Evolutionary conservation across 345 rosid species (phyloP).

Genomic region (Citrus mangshanensis): DNA sequence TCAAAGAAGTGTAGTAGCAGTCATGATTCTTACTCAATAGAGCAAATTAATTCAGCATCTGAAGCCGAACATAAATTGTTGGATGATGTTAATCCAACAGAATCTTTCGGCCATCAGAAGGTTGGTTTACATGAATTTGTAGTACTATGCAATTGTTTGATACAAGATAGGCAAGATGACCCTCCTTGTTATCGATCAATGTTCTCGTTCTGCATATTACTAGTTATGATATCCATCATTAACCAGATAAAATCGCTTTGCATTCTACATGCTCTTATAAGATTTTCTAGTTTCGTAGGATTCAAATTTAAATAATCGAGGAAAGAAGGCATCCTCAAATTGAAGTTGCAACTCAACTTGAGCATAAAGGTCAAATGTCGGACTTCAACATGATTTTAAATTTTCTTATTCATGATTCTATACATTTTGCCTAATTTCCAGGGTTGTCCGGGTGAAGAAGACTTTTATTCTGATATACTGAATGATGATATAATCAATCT

Average conservation of each 20-base stretch:
- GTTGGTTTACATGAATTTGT: constrained; percentile 20
- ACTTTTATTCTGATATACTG: constrained; percentile 64
- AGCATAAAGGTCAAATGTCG: neutral
- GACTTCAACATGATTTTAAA: neutral
- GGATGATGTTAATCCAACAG: constrained; percentile 32
- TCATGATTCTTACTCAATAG: constrained; percentile 51
- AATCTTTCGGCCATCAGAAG: constrained; percentile 45
- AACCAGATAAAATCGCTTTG: neutral
- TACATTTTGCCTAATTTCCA: constrained; percentile 11
- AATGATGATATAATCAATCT: constrained; percentile 77
- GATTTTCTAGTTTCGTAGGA: neutral
- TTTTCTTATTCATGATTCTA: neutral
- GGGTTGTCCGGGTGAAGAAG: constrained; percentile 45
- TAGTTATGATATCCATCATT: neutral
- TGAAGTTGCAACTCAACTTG: neutral
- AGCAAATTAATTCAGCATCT: constrained; percentile 39
- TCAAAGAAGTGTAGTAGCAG: constrained; percentile 38
- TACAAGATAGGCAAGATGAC: neutral
- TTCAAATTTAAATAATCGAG: neutral
- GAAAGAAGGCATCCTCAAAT: neutral
- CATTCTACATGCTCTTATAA: neutral
- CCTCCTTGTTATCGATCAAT: neutral
- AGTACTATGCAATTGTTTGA: neutral
- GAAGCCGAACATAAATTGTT: constrained; percentile 44
- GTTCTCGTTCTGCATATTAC: too few relatives aligned